Conservation (phyloP, 2,329 filamentous ascomycete species). For the Fusarium cyanostomum region DNA sequence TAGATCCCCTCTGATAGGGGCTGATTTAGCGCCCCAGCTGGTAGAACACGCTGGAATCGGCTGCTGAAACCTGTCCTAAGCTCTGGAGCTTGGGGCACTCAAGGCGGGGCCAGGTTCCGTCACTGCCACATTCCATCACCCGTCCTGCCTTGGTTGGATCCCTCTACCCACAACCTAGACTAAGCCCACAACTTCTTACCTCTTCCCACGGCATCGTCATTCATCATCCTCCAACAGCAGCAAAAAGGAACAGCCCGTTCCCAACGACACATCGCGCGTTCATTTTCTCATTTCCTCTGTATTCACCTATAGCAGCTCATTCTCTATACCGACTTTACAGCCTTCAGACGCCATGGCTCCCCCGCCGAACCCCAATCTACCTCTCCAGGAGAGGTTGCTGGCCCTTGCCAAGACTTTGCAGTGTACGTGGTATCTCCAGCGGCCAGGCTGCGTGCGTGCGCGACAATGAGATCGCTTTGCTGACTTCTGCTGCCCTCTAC, state of each 20-base stretch:
- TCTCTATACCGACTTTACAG: constrained; percentile 5
- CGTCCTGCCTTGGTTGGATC: constrained; percentile 31
- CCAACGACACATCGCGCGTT: constrained; percentile 2
- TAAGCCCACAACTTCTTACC: constrained; percentile 28
- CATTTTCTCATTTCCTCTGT: background rate
- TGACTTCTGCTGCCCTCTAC: constrained; percentile 34
- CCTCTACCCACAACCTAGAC: constrained; percentile 18
- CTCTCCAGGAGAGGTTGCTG: constrained; percentile 78
- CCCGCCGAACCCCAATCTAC: constrained; percentile 74
- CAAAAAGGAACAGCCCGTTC: constrained; percentile 2
- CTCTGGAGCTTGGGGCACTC: constrained; percentile 30
- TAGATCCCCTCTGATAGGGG: constrained; percentile 15
- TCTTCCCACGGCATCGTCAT: constrained; percentile 25
- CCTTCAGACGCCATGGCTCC: constrained; percentile 66
- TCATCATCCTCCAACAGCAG: constrained; percentile 16
- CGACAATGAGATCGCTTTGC: constrained; percentile 25
- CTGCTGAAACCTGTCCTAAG: constrained; percentile 27
- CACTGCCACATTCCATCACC: constrained; percentile 34
- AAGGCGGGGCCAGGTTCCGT: constrained; percentile 34
- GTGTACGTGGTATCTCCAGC: constrained; percentile 68
- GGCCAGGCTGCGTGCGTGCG: constrained; percentile 2
- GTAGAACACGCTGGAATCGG: constrained; percentile 15
- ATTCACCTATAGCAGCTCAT: constrained; percentile 4
- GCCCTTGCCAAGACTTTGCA: constrained; percentile 89
- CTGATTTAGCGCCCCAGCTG: constrained; percentile 21